These are phyloP conservation scores for Phytophthora pini DNA, from an alignment of 352 stramenopile genomes.

Conservation along the genomic window DNA sequence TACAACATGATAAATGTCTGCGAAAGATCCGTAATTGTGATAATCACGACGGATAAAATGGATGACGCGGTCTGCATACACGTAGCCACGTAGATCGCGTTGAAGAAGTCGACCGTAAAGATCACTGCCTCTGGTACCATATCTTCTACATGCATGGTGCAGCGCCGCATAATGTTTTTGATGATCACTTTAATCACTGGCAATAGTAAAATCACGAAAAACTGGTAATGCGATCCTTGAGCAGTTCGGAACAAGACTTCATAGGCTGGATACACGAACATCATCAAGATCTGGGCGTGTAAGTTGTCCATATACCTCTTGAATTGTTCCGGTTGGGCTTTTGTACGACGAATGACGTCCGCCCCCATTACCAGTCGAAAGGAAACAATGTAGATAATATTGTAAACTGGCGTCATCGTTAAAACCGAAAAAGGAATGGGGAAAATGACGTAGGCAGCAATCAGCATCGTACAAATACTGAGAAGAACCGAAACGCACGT, in stretches of 20 bases:
- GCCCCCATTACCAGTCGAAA: conserved; percentile 6
- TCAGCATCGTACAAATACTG: no score
- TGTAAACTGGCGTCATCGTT: conserved; percentile 5
- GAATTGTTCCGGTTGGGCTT: no score
- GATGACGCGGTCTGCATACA: conserved; percentile 32
- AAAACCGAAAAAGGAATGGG: conserved; percentile 18
- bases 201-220: conserved; percentile 21
- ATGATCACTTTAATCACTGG: conserved; percentile 34
- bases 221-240: conserved; percentile 5
- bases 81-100: conserved; percentile 23
- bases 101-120: conserved; percentile 34
- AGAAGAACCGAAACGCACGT: conserved; percentile 3
- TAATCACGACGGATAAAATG: conserved; percentile 3
- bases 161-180: conserved; percentile 14
- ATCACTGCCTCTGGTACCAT: conserved; percentile 23
- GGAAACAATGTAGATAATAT: neutral
- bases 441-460: neutral
- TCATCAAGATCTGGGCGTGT: conserved; percentile 12
- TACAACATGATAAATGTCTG: conserved; percentile 24
- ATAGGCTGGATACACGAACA: conserved; percentile 19
- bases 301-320: conserved; percentile 2
- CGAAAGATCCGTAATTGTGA: conserved; percentile 11
- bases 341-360: conserved; percentile 1
- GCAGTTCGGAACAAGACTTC: conserved; percentile 6
- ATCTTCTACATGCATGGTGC: conserved; percentile 21